Base-by-base conservation (phyloP, 768 basidiomycete species). In the Auriculariales sp. region DNA sequence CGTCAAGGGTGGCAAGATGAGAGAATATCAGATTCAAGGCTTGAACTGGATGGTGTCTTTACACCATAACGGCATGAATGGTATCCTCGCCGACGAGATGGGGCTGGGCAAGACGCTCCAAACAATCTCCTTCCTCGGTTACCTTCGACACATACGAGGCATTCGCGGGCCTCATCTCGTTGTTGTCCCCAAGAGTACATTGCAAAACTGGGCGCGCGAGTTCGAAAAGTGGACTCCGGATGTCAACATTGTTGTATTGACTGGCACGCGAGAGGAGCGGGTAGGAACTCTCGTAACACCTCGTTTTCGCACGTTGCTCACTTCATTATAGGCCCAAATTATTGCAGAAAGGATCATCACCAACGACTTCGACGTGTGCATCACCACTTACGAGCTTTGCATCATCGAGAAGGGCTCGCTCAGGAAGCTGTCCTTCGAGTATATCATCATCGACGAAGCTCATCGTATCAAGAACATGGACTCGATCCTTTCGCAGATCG, bases 401-500 rank as follows among this genome's bases (percentile, higher is more conserved):
- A 75, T 98, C 54, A 89, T 94, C 56, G 95, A 99, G 63, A 91
- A 91, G 65, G 72, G 78, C n/a, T 75, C 83, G 0, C 71, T 98
- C 54, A 90, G 89, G 66, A 94, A 94, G 64, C 89, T 97, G 63
- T 84, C 83, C 0, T 98, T 97, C 70, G 89, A 94, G 64, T 98
- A 98, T 66, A 97, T 97, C 64, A 78, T 86, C 55, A 98, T 99
- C 59, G 94, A 99, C 66, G 94, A 99, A 67, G 94, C 94, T 1
- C 94, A 99, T 61, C 84, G 95, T 22, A 99, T 99, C 75, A 98
- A 98, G 71, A 98, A 98, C 62, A 92, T 94, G 56, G 90, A 97
- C 63, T 94, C 90, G 11, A 83, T 98, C 58, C 75, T 99, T 14
- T 82, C 83, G 14, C 90, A 95, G 66, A 97, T 99, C 59, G 90